Conservation (phyloP, 192 early-diverging fungal genomes). For the Kappamyces sp. region DNA sequence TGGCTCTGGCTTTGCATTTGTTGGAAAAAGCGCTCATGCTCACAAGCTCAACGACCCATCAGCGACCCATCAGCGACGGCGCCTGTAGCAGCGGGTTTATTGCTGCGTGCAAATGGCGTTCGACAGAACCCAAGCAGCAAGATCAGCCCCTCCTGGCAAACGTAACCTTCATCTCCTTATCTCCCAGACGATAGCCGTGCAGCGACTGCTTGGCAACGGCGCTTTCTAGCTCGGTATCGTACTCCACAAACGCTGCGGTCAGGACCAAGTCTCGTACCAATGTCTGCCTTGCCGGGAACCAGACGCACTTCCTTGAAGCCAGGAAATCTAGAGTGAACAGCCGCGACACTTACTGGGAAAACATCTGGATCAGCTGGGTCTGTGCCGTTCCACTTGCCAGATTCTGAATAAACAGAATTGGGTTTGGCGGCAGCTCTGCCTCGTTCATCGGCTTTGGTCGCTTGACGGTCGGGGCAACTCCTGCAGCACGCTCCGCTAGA, state of each 20-base stretch:
- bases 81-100: too few species aligned
- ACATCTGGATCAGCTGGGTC: conserved; percentile 56
- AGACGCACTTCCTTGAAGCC: conserved; percentile 96
- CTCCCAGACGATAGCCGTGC: conserved; percentile 50
- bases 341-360: conserved; percentile 58
- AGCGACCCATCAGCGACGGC: too few species aligned
- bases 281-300: conserved; percentile 82
- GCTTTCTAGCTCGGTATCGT: conserved; percentile 76
- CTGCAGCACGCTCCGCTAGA: conserved; percentile 2
- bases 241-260: conserved; percentile 85
- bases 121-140: too few species aligned
- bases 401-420: conserved; percentile 89
- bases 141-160: conserved; percentile 57
- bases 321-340: conserved; percentile 40
- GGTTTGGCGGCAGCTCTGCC: conserved; percentile 73
- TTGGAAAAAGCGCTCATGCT: too few species aligned
- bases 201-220: conserved; percentile 71
- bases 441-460: conserved; percentile 19
- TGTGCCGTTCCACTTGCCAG: conserved; percentile 67
- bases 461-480: not conserved
- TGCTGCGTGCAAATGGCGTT: too few species aligned
- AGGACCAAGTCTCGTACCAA: conserved; percentile 40
- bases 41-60: too few species aligned
- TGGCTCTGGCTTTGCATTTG: too few species aligned
- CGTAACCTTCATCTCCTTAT: conserved; percentile 73